Conservation (phyloP, 2,329 filamentous ascomycete species). For the Leptodontidium sp. region DNA sequence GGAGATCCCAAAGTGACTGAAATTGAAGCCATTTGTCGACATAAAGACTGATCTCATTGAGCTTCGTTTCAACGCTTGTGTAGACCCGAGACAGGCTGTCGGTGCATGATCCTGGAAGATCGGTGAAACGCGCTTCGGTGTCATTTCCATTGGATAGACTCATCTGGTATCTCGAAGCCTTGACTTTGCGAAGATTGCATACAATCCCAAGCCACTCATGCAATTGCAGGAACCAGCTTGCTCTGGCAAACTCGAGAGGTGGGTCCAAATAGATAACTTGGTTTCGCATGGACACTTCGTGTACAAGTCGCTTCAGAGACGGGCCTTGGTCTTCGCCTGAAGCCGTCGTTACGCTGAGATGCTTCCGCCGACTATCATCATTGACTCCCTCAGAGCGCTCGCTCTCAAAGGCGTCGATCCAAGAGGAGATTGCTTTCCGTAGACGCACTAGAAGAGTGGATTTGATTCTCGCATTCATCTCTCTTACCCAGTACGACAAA, state of each 20-base stretch:
- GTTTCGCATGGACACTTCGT: constrained; percentile 97
- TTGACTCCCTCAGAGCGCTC: constrained; percentile 52
- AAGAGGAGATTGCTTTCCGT: constrained; percentile 82
- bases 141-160: constrained; percentile 73
- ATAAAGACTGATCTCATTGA: constrained; percentile 81
- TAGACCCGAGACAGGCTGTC: constrained; percentile 83
- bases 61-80: constrained; percentile 80
- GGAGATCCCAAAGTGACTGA: constrained; percentile 97
- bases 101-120: constrained; percentile 85
- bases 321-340: constrained; percentile 61
- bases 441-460: constrained; percentile 80
- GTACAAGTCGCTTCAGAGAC: constrained; percentile 75
- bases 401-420: constrained; percentile 86
- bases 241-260: constrained; percentile 87
- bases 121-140: constrained; percentile 77
- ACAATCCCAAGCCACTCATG: constrained; percentile 93
- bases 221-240: constrained; percentile 91
- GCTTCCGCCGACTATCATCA: constrained; percentile 62
- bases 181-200: constrained; percentile 92
- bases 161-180: constrained; percentile 95
- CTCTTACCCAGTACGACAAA: constrained; percentile 85
- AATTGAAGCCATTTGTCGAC: constrained; percentile 99
- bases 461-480: constrained; percentile 88
- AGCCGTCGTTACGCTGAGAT: constrained; percentile 53
- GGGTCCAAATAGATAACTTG: constrained; percentile 97